Evolutionary conservation across 192 early-diverging fungal species (phyloP).

Genomic region (Backusella circina): DNA sequence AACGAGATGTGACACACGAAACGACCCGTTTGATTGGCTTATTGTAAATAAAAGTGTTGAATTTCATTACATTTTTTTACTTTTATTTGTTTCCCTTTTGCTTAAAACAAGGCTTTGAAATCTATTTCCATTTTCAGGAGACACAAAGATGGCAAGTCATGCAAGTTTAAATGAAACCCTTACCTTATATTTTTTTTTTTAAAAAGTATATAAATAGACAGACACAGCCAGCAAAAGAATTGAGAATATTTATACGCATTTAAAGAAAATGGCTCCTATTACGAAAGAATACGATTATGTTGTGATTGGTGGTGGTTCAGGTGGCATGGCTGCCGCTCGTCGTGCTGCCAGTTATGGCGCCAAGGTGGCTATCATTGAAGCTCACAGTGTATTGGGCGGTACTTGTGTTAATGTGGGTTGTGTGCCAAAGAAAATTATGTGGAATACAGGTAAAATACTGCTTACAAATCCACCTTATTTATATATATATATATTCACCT

Average conservation of each 20-base stretch:
- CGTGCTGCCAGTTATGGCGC: conserved; percentile 86
- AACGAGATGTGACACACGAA: background rate
- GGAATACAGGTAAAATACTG: conserved; percentile 67
- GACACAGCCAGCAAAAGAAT: background rate
- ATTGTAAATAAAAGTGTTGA: background rate
- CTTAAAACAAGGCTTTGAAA: background rate
- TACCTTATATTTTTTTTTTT: no score
- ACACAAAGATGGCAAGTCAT: no score
- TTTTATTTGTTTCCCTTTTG: background rate
- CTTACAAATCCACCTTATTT: background rate
- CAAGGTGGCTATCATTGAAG: conserved; percentile 88
- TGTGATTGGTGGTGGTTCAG: conserved; percentile 88
- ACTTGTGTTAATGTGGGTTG: conserved; percentile 96
- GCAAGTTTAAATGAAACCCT: background rate
- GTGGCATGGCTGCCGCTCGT: conserved; percentile 87
- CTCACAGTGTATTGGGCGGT: conserved; percentile 62
- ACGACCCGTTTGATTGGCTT: background rate
- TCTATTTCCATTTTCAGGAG: background rate
- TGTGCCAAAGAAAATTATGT: conserved; percentile 92
- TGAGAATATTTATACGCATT: background rate
- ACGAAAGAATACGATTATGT: conserved; percentile 73
- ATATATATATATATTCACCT: background rate
- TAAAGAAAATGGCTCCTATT: conserved; percentile 12
- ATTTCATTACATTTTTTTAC: background rate
- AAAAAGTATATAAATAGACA: background rate